Percentiles rank a stretch among this genome's conserved stretches.
Conservation (phyloP, 345 rosid species). For the Moringa oleifera region DNA sequence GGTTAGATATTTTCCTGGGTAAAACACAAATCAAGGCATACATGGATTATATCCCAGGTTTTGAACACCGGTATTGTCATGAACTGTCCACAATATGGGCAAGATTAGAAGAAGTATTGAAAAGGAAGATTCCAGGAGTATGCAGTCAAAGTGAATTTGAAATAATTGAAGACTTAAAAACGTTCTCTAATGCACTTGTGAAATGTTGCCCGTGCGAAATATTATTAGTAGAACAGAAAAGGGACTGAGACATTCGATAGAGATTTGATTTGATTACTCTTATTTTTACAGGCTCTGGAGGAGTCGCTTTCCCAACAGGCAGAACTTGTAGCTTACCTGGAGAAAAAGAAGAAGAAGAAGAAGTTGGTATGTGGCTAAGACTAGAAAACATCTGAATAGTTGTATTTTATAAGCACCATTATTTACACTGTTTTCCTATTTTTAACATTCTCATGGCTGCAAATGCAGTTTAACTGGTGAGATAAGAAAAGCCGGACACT, state of each 20-base stretch:
- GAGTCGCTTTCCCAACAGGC: slow-evolving; percentile 65
- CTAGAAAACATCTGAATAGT: background rate
- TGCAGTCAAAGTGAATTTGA: too few species aligned
- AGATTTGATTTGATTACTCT: background rate
- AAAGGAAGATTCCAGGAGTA: too few species aligned
- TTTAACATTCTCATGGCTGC: background rate
- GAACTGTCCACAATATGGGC: too few species aligned
- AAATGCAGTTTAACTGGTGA: slow-evolving; percentile 45
- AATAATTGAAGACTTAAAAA: too few species aligned
- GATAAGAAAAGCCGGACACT: slow-evolving; percentile 14
- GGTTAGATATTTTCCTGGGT: background rate
- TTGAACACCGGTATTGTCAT: too few species aligned
- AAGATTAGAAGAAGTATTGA: too few species aligned
- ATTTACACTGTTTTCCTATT: background rate
- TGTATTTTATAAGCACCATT: background rate
- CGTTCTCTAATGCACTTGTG: too few species aligned
- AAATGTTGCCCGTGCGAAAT: background rate
- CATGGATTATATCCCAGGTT: too few species aligned
- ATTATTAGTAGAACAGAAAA: background rate
- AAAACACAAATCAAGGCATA: too few species aligned
- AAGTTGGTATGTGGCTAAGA: slow-evolving; percentile 37
- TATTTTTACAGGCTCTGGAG: slow-evolving; percentile 59
- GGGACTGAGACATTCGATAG: background rate
- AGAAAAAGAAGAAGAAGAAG: slow-evolving; percentile 85
- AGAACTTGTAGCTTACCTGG: slow-evolving; percentile 69